Evolutionary conservation across 257 asterid genomes (phyloP).

Genomic region (Solanum piurae): DNA sequence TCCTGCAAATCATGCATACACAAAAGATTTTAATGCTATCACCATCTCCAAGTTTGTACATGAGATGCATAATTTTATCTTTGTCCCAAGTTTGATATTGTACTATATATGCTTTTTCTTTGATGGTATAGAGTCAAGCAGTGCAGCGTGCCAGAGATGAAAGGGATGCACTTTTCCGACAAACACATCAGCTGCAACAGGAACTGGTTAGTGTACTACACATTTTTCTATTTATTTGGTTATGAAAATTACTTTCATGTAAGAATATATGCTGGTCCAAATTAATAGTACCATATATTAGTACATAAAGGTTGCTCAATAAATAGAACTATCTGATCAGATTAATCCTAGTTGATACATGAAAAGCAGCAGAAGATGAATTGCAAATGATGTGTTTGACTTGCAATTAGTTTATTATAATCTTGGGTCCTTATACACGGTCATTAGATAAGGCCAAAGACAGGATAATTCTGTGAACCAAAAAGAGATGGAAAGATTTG

Average conservation of each 20-base stretch:
- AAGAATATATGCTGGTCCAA: neutral
- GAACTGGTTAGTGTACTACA: constrained; percentile 27
- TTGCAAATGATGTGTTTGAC: neutral
- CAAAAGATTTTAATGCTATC: neutral
- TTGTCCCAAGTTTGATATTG: neutral
- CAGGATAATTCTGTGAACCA: neutral
- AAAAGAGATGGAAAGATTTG: neutral
- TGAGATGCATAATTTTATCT: neutral
- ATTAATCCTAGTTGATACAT: neutral
- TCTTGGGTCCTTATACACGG: neutral
- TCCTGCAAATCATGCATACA: neutral
- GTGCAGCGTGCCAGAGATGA: constrained; percentile 35
- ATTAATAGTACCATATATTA: neutral
- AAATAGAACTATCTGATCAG: neutral
- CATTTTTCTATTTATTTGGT: neutral
- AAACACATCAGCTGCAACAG: constrained; percentile 35
- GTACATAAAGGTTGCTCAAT: neutral
- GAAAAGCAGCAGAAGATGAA: neutral
- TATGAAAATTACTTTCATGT: neutral
- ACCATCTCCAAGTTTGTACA: neutral
- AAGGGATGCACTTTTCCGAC: constrained; percentile 27
- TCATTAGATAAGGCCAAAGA: neutral
- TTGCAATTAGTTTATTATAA: neutral
- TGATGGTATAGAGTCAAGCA: constrained; percentile 14
- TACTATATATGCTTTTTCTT: neutral